phyloP scores from a whole-genome alignment of 2,329 filamentous ascomycete genomes.

The Aspergillus sp. region DNA sequence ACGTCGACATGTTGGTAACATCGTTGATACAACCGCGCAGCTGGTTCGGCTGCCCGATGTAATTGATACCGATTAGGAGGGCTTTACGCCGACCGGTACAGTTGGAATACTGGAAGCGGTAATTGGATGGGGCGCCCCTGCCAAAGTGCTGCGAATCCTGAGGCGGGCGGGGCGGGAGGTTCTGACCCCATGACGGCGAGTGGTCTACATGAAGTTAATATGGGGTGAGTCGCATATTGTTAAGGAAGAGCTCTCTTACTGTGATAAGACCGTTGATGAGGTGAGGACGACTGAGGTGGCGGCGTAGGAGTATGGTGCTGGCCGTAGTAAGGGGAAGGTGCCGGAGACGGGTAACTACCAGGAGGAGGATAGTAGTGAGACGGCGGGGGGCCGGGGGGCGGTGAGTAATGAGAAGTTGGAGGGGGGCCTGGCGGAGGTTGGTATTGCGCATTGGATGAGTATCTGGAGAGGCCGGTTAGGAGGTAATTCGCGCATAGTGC shows the following conservation, averaged over 20 bases:
- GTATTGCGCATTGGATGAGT: slow-evolving; percentile 1
- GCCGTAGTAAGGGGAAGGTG: slow-evolving; percentile 15
- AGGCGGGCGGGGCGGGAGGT: slow-evolving; percentile 67
- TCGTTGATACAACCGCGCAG: slow-evolving; percentile 94
- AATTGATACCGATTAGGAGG: slow-evolving; percentile 91
- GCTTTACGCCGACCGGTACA: slow-evolving; percentile 88
- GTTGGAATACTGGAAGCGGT: slow-evolving; percentile 88
- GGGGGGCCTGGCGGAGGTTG: slow-evolving; percentile 9
- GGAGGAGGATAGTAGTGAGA: slow-evolving; percentile 13
- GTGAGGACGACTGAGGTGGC: slow-evolving; percentile 18
- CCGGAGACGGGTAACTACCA: slow-evolving; percentile 3
- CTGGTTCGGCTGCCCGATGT: slow-evolving; percentile 87
- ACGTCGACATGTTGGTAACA: slow-evolving; percentile 92
- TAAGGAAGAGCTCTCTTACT: slow-evolving; percentile 10
- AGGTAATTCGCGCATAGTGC: too few relatives aligned
- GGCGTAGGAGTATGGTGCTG: slow-evolving; percentile 19
- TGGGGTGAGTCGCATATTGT: too few relatives aligned
- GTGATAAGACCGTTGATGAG: slow-evolving; percentile 17
- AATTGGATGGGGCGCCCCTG: slow-evolving; percentile 74
- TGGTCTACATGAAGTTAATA: slow-evolving; percentile 39
- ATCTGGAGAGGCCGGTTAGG: not conserved
- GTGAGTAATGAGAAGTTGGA: slow-evolving; percentile 10
- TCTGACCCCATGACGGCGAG: slow-evolving; percentile 55
- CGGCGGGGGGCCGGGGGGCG: slow-evolving; percentile 11
- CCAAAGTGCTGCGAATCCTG: slow-evolving; percentile 71